These are phyloP conservation scores for Miscanthus lutarioriparius DNA, from an alignment of 176 grass and related monocot genomes.

Conservation along the genomic window DNA sequence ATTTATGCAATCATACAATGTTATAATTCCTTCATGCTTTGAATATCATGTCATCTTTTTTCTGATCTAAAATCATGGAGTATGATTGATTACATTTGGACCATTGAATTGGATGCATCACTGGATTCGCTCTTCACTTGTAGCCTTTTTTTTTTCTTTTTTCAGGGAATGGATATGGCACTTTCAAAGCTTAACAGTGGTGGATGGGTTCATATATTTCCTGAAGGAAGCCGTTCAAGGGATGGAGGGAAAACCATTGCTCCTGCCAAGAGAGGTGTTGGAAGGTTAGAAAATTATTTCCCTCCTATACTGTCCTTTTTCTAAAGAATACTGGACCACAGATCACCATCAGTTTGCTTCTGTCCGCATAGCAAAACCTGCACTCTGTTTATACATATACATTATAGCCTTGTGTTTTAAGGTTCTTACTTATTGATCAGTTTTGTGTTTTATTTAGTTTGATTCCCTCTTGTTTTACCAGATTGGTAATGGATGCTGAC, in stretches of 20 bases:
- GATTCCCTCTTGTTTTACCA: slow-evolving; percentile 36
- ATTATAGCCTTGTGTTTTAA: neutral
- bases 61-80: neutral
- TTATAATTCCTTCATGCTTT: neutral
- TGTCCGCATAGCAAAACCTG: neutral
- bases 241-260: slow-evolving; percentile 87
- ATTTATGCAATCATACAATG: too few relatives aligned
- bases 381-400: neutral
- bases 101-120: neutral
- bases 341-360: neutral
- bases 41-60: neutral
- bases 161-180: slow-evolving; percentile 94
- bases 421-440: neutral
- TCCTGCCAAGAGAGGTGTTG: slow-evolving; percentile 92
- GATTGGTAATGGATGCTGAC: slow-evolving; percentile 93
- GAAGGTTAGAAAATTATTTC: slow-evolving; percentile 57
- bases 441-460: slow-evolving; percentile 8
- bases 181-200: slow-evolving; percentile 89
- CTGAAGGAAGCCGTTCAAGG: slow-evolving; percentile 87
- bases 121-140: neutral
- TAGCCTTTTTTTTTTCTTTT: neutral
- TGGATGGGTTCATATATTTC: slow-evolving; percentile 99
- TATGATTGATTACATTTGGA: neutral
- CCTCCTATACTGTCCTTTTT: neutral
- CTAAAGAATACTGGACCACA: neutral